Evolutionary conservation across 2,329 filamentous ascomycete genomes (phyloP).

Genomic region (Pestalotiopsis sp.): DNA sequence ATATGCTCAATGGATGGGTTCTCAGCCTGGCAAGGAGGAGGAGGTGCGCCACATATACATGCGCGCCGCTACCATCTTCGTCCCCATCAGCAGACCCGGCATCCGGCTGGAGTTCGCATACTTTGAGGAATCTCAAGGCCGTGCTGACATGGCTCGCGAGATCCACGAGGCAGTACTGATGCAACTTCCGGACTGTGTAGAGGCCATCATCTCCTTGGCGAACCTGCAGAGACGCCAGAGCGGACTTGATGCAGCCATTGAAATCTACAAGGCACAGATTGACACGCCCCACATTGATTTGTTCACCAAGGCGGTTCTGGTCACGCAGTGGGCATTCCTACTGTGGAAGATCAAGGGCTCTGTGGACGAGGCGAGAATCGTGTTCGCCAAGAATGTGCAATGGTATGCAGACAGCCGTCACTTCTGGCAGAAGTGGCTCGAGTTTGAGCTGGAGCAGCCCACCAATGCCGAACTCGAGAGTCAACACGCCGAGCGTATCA

Average conservation of each 20-base stretch:
- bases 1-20: constrained; percentile 93
- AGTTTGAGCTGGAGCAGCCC: constrained; percentile 86
- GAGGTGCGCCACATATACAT: constrained; percentile 92
- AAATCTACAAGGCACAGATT: constrained; percentile 80
- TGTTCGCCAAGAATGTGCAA: constrained; percentile 81
- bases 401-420: constrained; percentile 82
- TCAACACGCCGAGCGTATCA: constrained; percentile 72
- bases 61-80: constrained; percentile 80
- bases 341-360: constrained; percentile 87
- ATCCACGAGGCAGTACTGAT: constrained; percentile 82
- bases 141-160: constrained; percentile 76
- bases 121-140: constrained; percentile 85
- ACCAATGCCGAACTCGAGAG: constrained; percentile 65
- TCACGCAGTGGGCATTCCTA: constrained; percentile 84
- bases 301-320: constrained; percentile 82
- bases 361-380: constrained; percentile 76
- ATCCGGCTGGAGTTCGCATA: constrained; percentile 90
- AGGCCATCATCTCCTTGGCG: constrained; percentile 85
- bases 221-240: constrained; percentile 83
- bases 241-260: constrained; percentile 81
- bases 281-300: constrained; percentile 71
- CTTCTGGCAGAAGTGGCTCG: constrained; percentile 89
- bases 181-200: constrained; percentile 77
- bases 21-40: constrained; percentile 78
- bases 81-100: constrained; percentile 81